Evolutionary conservation across 495 filamentous ascomycete species (phyloP).

Genomic region (Penicillium desertorum): DNA sequence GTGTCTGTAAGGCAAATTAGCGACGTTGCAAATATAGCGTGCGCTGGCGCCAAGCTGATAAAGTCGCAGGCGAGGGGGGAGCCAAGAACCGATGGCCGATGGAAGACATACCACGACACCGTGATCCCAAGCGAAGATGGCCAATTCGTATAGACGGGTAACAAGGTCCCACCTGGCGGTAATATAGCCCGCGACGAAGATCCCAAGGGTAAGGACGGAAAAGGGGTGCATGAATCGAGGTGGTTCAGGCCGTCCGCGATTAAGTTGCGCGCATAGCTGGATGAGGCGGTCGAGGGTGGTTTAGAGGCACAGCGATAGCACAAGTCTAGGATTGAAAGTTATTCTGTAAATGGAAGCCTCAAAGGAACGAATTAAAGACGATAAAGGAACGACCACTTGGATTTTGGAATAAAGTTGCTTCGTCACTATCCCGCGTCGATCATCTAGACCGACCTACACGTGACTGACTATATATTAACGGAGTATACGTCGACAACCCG

Average conservation of each 20-base stretch:
- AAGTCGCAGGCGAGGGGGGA: slow-evolving; percentile 20
- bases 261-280: slow-evolving; percentile 40
- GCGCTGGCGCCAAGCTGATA: slow-evolving; percentile 1
- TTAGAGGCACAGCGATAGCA: slow-evolving; percentile 1
- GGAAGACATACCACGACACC: slow-evolving; percentile 80
- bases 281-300: not conserved
- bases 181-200: slow-evolving; percentile 99
- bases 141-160: slow-evolving; percentile 90
- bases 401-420: slow-evolving; percentile 5
- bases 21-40: slow-evolving; percentile 1
- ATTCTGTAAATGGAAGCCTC: not conserved
- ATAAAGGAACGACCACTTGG: slow-evolving; percentile 11
- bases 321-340: not conserved
- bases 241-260: slow-evolving; percentile 30
- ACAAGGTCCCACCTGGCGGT: slow-evolving; percentile 98
- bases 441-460: slow-evolving; percentile 28
- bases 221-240: slow-evolving; percentile 89
- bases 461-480: slow-evolving; percentile 19
- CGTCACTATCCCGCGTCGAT: slow-evolving; percentile 15
- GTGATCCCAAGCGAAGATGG: slow-evolving; percentile 97
- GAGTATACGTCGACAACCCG: not conserved
- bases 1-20: slow-evolving; percentile 45
- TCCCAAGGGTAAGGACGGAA: slow-evolving; percentile 86
- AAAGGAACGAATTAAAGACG: not conserved
- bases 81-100: slow-evolving; percentile 8